Conservation (phyloP, 2,329 filamentous ascomycete genomes). For the Setomelanomma holmii region DNA sequence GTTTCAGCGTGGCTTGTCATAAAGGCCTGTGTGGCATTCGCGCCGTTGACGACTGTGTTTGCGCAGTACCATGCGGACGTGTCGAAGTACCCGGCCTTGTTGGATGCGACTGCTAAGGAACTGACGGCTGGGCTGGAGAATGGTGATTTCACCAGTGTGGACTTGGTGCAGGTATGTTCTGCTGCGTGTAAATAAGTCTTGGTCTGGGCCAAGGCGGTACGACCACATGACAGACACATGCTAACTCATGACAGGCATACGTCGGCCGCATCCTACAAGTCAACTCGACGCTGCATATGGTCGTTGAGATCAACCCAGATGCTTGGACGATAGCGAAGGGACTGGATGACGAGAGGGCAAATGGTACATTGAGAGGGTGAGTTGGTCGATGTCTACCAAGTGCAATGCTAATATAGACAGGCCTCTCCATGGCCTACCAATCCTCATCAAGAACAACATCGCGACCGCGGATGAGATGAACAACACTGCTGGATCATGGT, state of each 20-base stretch:
- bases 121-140: constrained; percentile 57
- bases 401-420: constrained; percentile 31
- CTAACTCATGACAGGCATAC: constrained; percentile 58
- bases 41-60: constrained; percentile 22
- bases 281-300: constrained; percentile 60
- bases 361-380: constrained; percentile 57
- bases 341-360: constrained; percentile 57
- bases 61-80: constrained; percentile 18
- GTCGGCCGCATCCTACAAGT: constrained; percentile 59
- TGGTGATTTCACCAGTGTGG: constrained; percentile 63
- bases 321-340: constrained; percentile 57
- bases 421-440: constrained; percentile 69
- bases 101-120: constrained; percentile 61
- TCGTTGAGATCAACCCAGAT: constrained; percentile 65
- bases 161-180: constrained; percentile 55
- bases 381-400: too few relatives aligned
- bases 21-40: constrained; percentile 26
- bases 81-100: constrained; percentile 47
- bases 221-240: too few relatives aligned
- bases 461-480: constrained; percentile 68
- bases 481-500: constrained; percentile 69
- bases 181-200: background rate
- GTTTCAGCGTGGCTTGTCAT: constrained; percentile 25
- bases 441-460: constrained; percentile 73
- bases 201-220: background rate